These are phyloP conservation scores for Claviceps africana DNA, from an alignment of 2,329 filamentous ascomycete genomes.

Conservation along the genomic window DNA sequence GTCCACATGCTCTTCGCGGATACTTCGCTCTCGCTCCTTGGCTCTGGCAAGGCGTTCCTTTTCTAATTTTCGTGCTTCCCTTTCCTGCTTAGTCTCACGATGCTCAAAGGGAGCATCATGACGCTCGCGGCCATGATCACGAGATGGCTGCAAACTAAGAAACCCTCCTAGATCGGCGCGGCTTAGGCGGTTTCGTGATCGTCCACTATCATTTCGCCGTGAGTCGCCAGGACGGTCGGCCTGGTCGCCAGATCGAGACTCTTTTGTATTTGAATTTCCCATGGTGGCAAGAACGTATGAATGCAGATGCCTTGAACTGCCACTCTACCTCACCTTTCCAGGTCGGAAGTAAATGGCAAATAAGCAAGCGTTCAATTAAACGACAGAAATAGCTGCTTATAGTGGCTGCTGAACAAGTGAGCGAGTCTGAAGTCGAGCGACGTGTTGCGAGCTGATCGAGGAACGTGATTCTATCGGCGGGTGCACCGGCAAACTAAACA, in stretches of 20 bases:
- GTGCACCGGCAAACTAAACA: not conserved
- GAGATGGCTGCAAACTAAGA: conserved; percentile 28
- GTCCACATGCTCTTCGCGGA: conserved; percentile 84
- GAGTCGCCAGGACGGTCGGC: conserved; percentile 8
- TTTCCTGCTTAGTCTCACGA: conserved; percentile 80
- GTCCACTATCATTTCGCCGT: conserved; percentile 8
- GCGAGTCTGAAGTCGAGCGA: not conserved
- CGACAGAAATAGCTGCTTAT: not conserved
- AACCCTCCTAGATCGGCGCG: conserved; percentile 33
- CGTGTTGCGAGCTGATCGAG: not conserved
- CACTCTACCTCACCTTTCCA: too few relatives aligned
- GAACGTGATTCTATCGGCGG: not conserved
- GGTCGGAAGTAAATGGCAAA: not conserved
- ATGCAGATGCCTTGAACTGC: not conserved
- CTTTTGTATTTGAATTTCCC: conserved; percentile 27
- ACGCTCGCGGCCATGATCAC: conserved; percentile 20
- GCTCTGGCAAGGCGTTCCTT: conserved; percentile 61
- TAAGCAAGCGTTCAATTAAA: not conserved
- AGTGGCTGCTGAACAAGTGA: not conserved
- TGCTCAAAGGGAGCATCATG: conserved; percentile 41
- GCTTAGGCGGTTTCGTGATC: conserved; percentile 18
- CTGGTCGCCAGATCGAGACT: conserved; percentile 19
- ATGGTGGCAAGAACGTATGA: conserved; percentile 10
- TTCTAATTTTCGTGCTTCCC: conserved; percentile 74
- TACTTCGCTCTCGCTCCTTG: conserved; percentile 79